These are phyloP conservation scores for Gentiana dahurica DNA, from an alignment of 257 asterid species.

Conservation along the genomic window DNA sequence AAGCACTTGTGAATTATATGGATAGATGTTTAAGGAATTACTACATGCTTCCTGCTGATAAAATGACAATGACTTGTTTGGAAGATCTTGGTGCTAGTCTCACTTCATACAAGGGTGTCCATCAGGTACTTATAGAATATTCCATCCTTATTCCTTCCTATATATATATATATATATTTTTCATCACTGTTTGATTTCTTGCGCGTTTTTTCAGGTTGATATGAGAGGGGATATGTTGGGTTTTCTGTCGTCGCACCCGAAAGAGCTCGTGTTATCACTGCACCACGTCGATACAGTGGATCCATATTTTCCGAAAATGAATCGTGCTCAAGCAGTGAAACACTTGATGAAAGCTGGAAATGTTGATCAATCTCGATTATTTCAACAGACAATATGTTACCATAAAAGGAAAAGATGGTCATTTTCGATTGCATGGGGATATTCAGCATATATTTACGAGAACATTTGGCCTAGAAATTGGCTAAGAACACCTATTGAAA, in stretches of 20 bases:
- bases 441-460: conserved; percentile 30
- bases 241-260: conserved; percentile 25
- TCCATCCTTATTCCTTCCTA: no score
- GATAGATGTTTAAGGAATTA: conserved; percentile 39
- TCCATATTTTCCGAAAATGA: conserved; percentile 28
- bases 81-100: conserved; percentile 53
- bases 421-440: conserved; percentile 44
- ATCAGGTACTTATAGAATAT: conserved; percentile 30
- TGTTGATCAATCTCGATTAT: conserved; percentile 26
- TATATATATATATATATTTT: no score
- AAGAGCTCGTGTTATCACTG: background rate
- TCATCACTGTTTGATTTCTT: no score
- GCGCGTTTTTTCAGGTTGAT: background rate
- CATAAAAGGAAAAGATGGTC: conserved; percentile 37
- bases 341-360: conserved; percentile 28
- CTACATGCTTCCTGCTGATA: conserved; percentile 34
- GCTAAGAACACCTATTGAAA: conserved; percentile 24
- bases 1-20: conserved; percentile 34
- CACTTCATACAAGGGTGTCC: conserved; percentile 45
- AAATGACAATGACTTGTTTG: conserved; percentile 48
- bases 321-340: conserved; percentile 9
- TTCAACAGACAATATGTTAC: conserved; percentile 44
- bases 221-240: conserved; percentile 24
- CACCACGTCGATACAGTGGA: conserved; percentile 15
- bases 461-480: conserved; percentile 17